Base-by-base conservation (phyloP, 345 rosid genomes). In the Litchi chinensis region DNA sequence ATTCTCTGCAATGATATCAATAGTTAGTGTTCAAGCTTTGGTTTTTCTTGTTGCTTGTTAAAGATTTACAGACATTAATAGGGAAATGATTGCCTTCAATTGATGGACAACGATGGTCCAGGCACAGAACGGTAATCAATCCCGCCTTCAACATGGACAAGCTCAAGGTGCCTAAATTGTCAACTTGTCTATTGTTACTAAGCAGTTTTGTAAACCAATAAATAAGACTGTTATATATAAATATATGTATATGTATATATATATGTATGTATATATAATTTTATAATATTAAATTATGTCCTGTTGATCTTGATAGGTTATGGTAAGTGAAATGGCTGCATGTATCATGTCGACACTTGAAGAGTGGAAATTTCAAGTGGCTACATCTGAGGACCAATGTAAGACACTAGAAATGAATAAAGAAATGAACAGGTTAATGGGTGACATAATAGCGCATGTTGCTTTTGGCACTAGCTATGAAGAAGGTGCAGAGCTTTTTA, bases 71-170 rank as follows among this genome's bases (percentile, higher is more conserved):
- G 70, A 65, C 40, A 74, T 70, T 88, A 43, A 9, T 75, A 21
- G 91, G 92, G 11, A 80, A 80, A 15, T 88, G 89, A 41, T 76
- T 83, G 65, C 24, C 70, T 70, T 59, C 86, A 4, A 37, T 70
- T 3, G 70, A 84, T 8, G 93, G 88, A 67, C 18, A 18, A n/a
- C 81, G 83, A n/a, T 85, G 91, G 90, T 73, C 68, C 46, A 82
- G 81, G 41, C 93, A 77, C 28, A 71, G 88, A 83, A 65, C 75
- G 48, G 85, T 88, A 15, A 77, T 85, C 18, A 85, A 80, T 22
- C 88, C 92, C 62, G 90, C 83, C 4, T 91, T 88, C 83, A 78
- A 86, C 62, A 52, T 77, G 15, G 90, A 89, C 62, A 84, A 83
- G 79, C 71, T 88, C 69, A 88, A 89, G 89, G 91, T 89, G 12